phyloP scores from a whole-genome alignment of 2,329 filamentous ascomycete genomes.

The Leptographium radiaticola region DNA sequence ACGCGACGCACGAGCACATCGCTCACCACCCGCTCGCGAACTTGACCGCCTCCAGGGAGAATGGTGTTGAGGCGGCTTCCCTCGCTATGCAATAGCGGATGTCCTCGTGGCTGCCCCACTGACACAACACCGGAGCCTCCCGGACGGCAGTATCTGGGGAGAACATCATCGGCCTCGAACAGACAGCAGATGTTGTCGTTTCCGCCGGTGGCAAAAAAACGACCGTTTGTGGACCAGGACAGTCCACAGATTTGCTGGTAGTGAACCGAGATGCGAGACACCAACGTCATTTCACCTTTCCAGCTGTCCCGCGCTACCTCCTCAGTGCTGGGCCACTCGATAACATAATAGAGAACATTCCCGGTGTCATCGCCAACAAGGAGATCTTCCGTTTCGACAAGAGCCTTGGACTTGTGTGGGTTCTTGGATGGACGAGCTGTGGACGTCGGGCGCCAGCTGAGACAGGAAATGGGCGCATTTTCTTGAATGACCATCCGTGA shows the following conservation, averaged over 20 bases:
- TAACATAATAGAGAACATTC: conserved; percentile 72
- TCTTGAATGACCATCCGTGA: conserved; percentile 51
- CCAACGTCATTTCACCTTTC: conserved; percentile 64
- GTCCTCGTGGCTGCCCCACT: not conserved
- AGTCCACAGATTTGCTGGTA: conserved; percentile 86
- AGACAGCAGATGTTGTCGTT: conserved; percentile 87
- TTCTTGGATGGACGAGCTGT: conserved; percentile 39
- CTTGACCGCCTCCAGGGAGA: not conserved
- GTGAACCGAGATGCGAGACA: conserved; percentile 67
- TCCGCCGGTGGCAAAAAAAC: conserved; percentile 71
- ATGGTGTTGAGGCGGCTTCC: conserved; percentile 1
- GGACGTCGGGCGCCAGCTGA: conserved; percentile 63
- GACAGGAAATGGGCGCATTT: conserved; percentile 59
- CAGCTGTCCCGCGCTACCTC: conserved; percentile 54
- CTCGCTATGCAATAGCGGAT: not conserved
- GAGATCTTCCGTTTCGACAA: conserved; percentile 65
- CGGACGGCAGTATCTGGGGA: conserved; percentile 14
- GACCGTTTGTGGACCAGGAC: conserved; percentile 70
- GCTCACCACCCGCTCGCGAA: conserved; percentile 3
- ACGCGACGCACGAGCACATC: conserved; percentile 19
- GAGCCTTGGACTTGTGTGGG: conserved; percentile 29
- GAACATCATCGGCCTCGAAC: conserved; percentile 55
- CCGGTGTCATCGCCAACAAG: conserved; percentile 77
- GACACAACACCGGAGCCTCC: not conserved
- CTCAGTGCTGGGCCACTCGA: conserved; percentile 67